phyloP scores from a whole-genome alignment of 345 rosid genomes.

The Brassica incana region DNA sequence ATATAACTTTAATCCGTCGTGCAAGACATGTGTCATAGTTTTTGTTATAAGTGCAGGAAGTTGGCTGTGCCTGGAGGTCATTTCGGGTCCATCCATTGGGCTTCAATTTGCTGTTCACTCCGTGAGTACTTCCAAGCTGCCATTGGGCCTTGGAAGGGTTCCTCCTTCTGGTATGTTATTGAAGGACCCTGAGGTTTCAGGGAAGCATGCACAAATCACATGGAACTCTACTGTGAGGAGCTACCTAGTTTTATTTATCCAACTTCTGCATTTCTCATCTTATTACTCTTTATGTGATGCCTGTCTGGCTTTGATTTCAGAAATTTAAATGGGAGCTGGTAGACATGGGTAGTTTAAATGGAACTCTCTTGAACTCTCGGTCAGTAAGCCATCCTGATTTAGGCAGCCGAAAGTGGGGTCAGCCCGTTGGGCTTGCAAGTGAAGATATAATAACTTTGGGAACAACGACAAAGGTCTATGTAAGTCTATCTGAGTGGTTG shows the following conservation, averaged over 20 bases:
- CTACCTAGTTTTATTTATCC: conserved; percentile 25
- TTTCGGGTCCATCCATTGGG: conserved; percentile 84
- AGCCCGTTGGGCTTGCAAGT: conserved; percentile 70
- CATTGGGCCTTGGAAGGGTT: conserved; percentile 86
- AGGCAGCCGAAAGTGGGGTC: conserved; percentile 80
- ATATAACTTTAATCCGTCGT: conserved; percentile 31
- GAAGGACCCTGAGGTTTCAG: conserved; percentile 92
- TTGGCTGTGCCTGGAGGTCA: conserved; percentile 81
- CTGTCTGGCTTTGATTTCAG: conserved; percentile 51
- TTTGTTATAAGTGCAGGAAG: conserved; percentile 91
- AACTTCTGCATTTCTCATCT: conserved; percentile 21
- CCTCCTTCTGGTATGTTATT: conserved; percentile 58
- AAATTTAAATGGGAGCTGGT: conserved; percentile 90
- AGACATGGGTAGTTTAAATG: conserved; percentile 97
- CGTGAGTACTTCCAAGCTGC: conserved; percentile 66
- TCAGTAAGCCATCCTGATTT: conserved; percentile 61
- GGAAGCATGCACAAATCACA: conserved; percentile 90
- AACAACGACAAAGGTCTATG: conserved; percentile 69
- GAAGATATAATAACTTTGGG: conserved; percentile 89
- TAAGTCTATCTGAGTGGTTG: conserved; percentile 47
- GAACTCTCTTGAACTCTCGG: conserved; percentile 81
- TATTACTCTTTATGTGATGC: conserved; percentile 18
- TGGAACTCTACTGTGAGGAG: conserved; percentile 80
- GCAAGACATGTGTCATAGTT: conserved; percentile 52
- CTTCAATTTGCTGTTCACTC: conserved; percentile 56